Evolutionary conservation across 208 protist species (phyloP).

Genomic region (Leishmania gerbilli): DNA sequence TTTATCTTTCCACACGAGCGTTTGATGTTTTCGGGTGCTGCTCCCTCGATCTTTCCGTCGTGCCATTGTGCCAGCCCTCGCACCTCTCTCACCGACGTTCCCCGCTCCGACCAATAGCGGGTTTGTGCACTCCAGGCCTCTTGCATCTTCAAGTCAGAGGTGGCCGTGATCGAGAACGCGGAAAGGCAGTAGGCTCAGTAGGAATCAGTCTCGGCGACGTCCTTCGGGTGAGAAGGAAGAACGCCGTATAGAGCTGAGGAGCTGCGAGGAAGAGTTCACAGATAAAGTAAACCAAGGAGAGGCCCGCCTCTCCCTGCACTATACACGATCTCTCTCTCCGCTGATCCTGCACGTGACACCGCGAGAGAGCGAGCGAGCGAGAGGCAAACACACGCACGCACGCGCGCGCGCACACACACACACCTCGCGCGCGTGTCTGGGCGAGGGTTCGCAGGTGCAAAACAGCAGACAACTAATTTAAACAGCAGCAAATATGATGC

Average conservation of each 20-base stretch:
- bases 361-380: not conserved
- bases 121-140: not conserved
- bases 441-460: not conserved
- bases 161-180: not conserved
- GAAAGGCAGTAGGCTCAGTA: not conserved
- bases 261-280: not conserved
- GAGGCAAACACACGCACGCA: not conserved
- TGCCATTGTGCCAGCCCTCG: not conserved
- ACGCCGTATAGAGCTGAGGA: not conserved
- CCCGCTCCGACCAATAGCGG: not conserved
- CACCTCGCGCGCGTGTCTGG: not conserved
- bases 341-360: constrained; percentile 7
- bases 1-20: too few species aligned
- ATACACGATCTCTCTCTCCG: constrained; percentile 2
- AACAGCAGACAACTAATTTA: not conserved
- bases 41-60: not conserved
- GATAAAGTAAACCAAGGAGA: constrained; percentile 1
- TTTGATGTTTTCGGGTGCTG: not conserved
- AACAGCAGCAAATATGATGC: constrained; percentile 51
- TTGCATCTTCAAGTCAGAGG: not conserved
- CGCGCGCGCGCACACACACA: not conserved
- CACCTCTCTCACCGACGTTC: not conserved
- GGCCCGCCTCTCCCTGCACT: not conserved
- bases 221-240: not conserved
- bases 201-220: not conserved